phyloP scores from a whole-genome alignment of 176 grass and related monocot genomes.

The Aegilops sharonensis region DNA sequence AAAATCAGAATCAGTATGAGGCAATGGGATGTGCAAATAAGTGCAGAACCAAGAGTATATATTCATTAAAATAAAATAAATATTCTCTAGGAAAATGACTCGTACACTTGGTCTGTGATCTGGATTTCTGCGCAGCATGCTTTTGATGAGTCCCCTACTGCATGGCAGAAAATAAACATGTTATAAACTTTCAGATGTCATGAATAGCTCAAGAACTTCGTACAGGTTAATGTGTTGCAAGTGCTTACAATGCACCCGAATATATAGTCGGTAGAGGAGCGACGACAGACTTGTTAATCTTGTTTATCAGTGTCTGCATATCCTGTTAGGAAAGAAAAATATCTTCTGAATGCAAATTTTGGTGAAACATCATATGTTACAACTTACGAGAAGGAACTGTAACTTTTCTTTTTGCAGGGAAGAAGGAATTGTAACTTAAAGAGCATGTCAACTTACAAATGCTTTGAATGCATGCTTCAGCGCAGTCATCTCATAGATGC shows the following conservation, averaged over 20 bases:
- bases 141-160: slow-evolving; percentile 91
- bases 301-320: slow-evolving; percentile 94
- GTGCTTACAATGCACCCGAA: slow-evolving; percentile 82
- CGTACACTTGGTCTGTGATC: slow-evolving; percentile 96
- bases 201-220: not conserved
- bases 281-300: slow-evolving; percentile 83
- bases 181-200: not conserved
- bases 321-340: slow-evolving; percentile 44
- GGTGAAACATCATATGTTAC: not conserved
- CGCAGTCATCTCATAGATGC: slow-evolving; percentile 94
- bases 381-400: not conserved
- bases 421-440: not conserved
- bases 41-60: not conserved
- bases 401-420: too few relatives aligned
- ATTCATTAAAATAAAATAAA: not conserved
- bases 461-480: slow-evolving; percentile 91
- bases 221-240: not conserved
- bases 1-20: slow-evolving; percentile 21
- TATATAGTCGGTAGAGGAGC: slow-evolving; percentile 81
- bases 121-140: slow-evolving; percentile 86
- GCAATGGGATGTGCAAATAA: not conserved
- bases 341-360: not conserved
- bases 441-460: slow-evolving; percentile 60
- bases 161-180: slow-evolving; percentile 28
- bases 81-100: not conserved